A percentile compares a stretch with the other conserved stretches of the same genome.
Evolutionary conservation across 2,329 filamentous ascomycete species (phyloP).

Genomic region (Hawksworthiomyces lignivorus): DNA sequence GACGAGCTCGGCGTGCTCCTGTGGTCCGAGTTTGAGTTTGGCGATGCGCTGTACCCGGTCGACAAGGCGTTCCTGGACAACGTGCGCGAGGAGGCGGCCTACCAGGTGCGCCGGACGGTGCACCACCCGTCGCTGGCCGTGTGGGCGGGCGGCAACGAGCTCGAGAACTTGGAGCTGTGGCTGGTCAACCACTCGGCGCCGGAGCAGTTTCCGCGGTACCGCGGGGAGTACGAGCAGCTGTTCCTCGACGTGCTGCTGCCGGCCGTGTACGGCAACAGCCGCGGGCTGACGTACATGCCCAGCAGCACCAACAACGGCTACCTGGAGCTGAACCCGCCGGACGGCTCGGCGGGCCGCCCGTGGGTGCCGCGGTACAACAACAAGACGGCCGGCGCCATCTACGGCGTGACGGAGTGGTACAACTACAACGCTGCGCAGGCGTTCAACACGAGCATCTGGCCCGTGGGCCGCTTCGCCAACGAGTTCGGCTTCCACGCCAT

Average conservation of each 20-base stretch:
- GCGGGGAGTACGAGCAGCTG: conserved; percentile 48
- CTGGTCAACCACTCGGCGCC: conserved; percentile 31
- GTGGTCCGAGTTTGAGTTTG: conserved; percentile 58
- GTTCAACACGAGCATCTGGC: conserved; percentile 46
- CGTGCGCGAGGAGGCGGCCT: conserved; percentile 45
- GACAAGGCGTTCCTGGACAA: conserved; percentile 47
- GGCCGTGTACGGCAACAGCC: conserved; percentile 49
- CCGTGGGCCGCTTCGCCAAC: conserved; percentile 52
- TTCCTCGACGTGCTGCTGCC: conserved; percentile 49
- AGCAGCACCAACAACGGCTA: conserved; percentile 55
- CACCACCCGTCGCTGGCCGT: conserved; percentile 50
- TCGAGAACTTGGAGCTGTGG: conserved; percentile 47
- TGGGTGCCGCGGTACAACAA: conserved; percentile 52
- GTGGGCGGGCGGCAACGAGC: conserved; percentile 39
- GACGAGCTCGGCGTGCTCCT: conserved; percentile 54
- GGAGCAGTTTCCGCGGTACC: conserved; percentile 32
- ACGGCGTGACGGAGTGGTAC: conserved; percentile 55
- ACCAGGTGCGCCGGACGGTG: conserved; percentile 53
- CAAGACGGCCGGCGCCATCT: conserved; percentile 41
- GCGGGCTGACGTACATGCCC: conserved; percentile 53
- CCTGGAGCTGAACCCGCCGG: conserved; percentile 43
- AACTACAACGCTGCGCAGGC: conserved; percentile 46
- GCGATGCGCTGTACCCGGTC: conserved; percentile 52
- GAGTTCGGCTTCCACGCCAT: conserved; percentile 59
- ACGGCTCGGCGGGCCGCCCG: conserved; percentile 35